phyloP scores from a whole-genome alignment of 768 basidiomycete species.

The Psilocybe azurescens region DNA sequence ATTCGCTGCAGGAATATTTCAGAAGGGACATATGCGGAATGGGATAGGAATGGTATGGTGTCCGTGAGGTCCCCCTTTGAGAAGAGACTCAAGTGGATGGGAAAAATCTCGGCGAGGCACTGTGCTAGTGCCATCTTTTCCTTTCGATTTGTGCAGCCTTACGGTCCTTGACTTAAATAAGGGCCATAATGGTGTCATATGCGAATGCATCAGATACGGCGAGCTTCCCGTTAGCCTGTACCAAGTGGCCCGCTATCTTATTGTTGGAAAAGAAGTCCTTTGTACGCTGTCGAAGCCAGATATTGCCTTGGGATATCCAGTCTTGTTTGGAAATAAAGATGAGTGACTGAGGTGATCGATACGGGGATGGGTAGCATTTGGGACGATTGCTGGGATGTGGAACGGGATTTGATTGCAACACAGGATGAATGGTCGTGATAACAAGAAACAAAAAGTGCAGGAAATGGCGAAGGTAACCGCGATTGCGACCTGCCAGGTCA shows the following conservation, averaged over 20 bases:
- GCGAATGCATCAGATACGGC: too few species aligned
- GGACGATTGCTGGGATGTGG: background rate
- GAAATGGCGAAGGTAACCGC: constrained; percentile 6
- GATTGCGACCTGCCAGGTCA: constrained; percentile 19
- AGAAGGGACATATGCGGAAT: too few species aligned
- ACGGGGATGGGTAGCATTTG: constrained; percentile 3
- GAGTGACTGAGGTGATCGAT: background rate
- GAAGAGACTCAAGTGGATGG: too few species aligned
- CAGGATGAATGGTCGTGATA: constrained; percentile 2
- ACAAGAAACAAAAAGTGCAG: background rate
- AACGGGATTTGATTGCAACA: background rate
- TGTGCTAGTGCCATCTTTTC: too few species aligned
- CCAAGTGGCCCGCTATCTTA: background rate
- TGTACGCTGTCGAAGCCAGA: background rate
- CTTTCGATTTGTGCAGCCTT: too few species aligned
- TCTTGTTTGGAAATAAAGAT: background rate
- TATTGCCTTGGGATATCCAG: background rate
- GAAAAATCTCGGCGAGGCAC: too few species aligned
- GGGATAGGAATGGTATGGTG: too few species aligned
- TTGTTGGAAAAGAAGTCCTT: background rate
- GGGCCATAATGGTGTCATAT: too few species aligned
- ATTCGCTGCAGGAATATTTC: background rate
- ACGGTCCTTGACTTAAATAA: too few species aligned
- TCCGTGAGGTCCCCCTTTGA: too few species aligned
- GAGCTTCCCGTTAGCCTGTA: too few species aligned